These are phyloP conservation scores for Onygenales sp. DNA, from an alignment of 2,329 filamentous ascomycete species.

Conservation along the genomic window DNA sequence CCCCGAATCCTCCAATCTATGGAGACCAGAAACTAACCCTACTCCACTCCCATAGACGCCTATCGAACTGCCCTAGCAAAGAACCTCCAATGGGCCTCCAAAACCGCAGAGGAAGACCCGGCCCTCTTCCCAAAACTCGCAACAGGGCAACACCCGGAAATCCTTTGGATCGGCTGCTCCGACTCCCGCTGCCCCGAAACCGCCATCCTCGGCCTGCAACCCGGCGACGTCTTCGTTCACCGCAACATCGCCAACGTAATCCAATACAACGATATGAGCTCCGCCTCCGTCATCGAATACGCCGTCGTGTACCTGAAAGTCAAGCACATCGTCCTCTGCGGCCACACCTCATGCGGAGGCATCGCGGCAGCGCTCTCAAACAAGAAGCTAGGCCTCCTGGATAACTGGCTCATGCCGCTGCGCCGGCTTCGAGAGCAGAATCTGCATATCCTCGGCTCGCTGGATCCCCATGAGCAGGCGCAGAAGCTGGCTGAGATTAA, in stretches of 20 bases:
- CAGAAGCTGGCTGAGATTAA: conserved; percentile 66
- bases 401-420: conserved; percentile 53
- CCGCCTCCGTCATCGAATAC: conserved; percentile 67
- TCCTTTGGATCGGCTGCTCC: conserved; percentile 77
- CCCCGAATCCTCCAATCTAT: neutral
- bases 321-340: conserved; percentile 52
- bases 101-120: conserved; percentile 56
- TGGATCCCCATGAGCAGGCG: conserved; percentile 41
- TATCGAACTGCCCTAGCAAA: conserved; percentile 55
- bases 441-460: conserved; percentile 38
- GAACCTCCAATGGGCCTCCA: conserved; percentile 62
- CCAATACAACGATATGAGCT: conserved; percentile 64
- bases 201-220: conserved; percentile 65
- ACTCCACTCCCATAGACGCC: conserved; percentile 38
- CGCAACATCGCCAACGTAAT: conserved; percentile 86
- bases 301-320: conserved; percentile 64
- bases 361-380: conserved; percentile 47
- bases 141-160: conserved; percentile 53
- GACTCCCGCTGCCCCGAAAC: conserved; percentile 80
- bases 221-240: conserved; percentile 80
- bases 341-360: conserved; percentile 53
- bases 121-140: conserved; percentile 61
- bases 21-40: neutral
- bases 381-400: conserved; percentile 49
- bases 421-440: conserved; percentile 47